Base-by-base conservation (phyloP, 768 basidiomycete species). In the Inosperma sp. region DNA sequence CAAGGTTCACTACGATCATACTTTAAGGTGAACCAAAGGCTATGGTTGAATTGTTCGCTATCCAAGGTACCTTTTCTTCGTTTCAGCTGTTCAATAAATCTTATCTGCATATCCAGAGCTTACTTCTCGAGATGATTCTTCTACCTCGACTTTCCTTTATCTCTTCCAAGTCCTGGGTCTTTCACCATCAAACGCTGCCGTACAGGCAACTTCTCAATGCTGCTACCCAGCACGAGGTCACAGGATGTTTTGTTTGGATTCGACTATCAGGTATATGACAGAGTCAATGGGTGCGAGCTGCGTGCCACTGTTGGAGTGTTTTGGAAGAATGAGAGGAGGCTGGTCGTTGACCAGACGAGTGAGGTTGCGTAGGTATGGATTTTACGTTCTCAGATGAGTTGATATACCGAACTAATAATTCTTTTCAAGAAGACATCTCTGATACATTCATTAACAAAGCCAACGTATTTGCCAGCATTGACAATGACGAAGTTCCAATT, bases 151-250 rank as follows among this genome's bases (percentile, higher is more conserved):
- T 0, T 92, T 91, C 58, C 64, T 90, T 25, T 84, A 86, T 26
- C 62, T 88, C 5, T 93, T 90, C 61, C 89, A 92, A 67, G 89
- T 88, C 2, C 86, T 84, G 3, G 83, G 82, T n/a, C 71, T 91
- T 6, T 89, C 89, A 0, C 87, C 88, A 7, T 91, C 89, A 9
- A 92, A 92, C 62, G 86, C 90, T 2, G 88, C 83, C 51, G 75
- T 79, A 1, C 75, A 74, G 0, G 65, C 91, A 3, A 87, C 88
- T 0, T 71, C 74, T 0, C 67, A 81, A 45, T 84, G 90, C 61
- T 75, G 83, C 62, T 80, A 80, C 51, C 89, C 88, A 6, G 80
- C 84, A n/a, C 79, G 81, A 36, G 89, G 89, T 0, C 71, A 75
- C 29, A 86, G 88, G 0, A 86, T 84, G 0, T 93, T 92, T 68